Evolutionary conservation across 805 yeast genomes (phyloP).

Genomic region (Debaryomyces castellii): DNA sequence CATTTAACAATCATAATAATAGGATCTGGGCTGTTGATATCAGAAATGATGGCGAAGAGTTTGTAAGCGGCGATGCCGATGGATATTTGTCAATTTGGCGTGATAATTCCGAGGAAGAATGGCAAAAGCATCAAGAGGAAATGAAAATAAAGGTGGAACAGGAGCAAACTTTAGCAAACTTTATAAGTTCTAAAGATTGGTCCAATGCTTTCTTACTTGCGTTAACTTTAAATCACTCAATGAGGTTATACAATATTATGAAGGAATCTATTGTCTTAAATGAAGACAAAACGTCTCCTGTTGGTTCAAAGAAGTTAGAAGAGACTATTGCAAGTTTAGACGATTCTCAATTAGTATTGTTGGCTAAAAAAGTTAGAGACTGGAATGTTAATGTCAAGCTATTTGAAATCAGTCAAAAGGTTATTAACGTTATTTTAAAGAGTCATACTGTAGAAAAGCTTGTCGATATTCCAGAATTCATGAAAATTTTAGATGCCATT

Average conservation of each 20-base stretch:
- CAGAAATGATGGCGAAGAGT: slow-evolving; percentile 61
- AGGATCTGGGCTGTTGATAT: slow-evolving; percentile 89
- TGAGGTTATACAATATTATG: slow-evolving; percentile 78
- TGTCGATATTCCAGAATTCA: slow-evolving; percentile 64
- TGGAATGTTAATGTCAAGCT: slow-evolving; percentile 92
- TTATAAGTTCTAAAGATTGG: slow-evolving; percentile 75
- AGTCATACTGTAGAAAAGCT: slow-evolving; percentile 55
- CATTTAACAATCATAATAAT: slow-evolving; percentile 88
- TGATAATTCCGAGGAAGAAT: slow-evolving; percentile 79
- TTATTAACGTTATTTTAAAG: slow-evolving; percentile 63
- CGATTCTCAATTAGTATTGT: slow-evolving; percentile 54
- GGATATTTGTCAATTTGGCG: slow-evolving; percentile 88
- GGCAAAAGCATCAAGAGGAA: slow-evolving; percentile 49
- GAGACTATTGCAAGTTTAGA: slow-evolving; percentile 55
- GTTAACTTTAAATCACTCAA: slow-evolving; percentile 83
- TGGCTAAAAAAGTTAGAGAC: slow-evolving; percentile 79
- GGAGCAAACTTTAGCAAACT: slow-evolving; percentile 83
- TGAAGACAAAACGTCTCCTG: slow-evolving; percentile 47
- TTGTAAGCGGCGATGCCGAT: slow-evolving; percentile 92
- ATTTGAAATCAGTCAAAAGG: slow-evolving; percentile 75
- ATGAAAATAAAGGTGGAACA: slow-evolving; percentile 68
- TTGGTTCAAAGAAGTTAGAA: slow-evolving; percentile 65
- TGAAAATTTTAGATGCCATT: slow-evolving; percentile 68
- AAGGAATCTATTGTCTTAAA: slow-evolving; percentile 55
- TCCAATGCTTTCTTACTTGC: slow-evolving; percentile 85